Evolutionary conservation across 1,139 yeast species (phyloP).

Genomic region (Wickerhamomyces sp.): DNA sequence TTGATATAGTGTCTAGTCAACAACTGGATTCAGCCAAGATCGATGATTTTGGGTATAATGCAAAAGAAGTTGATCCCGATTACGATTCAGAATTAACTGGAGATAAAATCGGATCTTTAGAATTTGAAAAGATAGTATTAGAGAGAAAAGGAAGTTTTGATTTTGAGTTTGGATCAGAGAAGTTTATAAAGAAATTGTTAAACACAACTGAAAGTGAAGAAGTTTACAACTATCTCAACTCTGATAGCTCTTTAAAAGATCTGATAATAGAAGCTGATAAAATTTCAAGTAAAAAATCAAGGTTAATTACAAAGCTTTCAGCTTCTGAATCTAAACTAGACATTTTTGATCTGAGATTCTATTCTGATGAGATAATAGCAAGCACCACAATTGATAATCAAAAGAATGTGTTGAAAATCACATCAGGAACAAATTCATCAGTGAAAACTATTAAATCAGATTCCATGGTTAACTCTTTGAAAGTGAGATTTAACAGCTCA

Average conservation of each 20-base stretch:
- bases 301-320: constrained; percentile 16
- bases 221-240: constrained; percentile 18
- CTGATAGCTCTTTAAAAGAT: constrained; percentile 20
- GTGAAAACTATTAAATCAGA: constrained; percentile 12
- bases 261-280: constrained; percentile 18
- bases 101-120: constrained; percentile 46
- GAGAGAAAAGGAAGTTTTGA: constrained; percentile 25
- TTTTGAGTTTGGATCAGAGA: constrained; percentile 33
- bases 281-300: constrained; percentile 14
- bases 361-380: constrained; percentile 6
- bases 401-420: constrained; percentile 7
- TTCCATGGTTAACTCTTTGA: constrained; percentile 8
- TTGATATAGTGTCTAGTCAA: constrained; percentile 36
- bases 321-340: constrained; percentile 11
- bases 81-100: not conserved
- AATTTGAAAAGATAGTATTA: constrained; percentile 48
- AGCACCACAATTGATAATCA: constrained; percentile 16
- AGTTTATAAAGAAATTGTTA: constrained; percentile 31
- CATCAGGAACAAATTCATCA: constrained; percentile 1
- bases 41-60: constrained; percentile 17
- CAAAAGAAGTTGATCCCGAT: constrained; percentile 4
- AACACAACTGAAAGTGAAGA: constrained; percentile 25
- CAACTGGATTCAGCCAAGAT: constrained; percentile 18
- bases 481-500: constrained; percentile 4
- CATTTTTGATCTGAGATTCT: constrained; percentile 7